phyloP scores from a whole-genome alignment of 148 eudicot genomes.

The Cornus suecica region DNA sequence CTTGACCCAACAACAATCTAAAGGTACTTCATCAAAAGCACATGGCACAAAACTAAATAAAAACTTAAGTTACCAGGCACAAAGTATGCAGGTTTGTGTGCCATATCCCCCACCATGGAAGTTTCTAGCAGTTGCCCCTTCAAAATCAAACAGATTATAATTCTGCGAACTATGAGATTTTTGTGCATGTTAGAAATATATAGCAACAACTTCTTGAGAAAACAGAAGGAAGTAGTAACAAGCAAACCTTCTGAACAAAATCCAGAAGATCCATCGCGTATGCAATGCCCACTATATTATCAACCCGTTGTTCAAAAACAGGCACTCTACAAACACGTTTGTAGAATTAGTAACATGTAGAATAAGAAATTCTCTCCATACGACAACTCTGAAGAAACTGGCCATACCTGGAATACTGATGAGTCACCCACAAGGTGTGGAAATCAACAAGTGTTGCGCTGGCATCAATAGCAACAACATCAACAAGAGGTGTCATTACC shows the following conservation, averaged over 20 bases:
- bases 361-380: neutral
- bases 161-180: conserved; percentile 55
- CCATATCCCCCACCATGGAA: conserved; percentile 81
- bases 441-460: conserved; percentile 92
- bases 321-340: conserved; percentile 62
- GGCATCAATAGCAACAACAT: conserved; percentile 96
- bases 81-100: conserved; percentile 97
- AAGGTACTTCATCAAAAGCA: conserved; percentile 17
- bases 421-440: conserved; percentile 83
- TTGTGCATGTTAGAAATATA: conserved; percentile 23
- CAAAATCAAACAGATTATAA: conserved; percentile 54
- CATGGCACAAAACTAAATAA: neutral
- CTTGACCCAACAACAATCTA: neutral
- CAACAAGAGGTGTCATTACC: conserved; percentile 99
- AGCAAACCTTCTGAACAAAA: conserved; percentile 75
- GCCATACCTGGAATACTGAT: conserved; percentile 89
- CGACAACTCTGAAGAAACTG: neutral
- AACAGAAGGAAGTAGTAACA: conserved; percentile 10
- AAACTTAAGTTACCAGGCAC: conserved; percentile 71
- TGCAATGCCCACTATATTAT: conserved; percentile 94
- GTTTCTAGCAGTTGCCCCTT: conserved; percentile 92
- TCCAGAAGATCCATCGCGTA: conserved; percentile 99
- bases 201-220: conserved; percentile 11
- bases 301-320: conserved; percentile 93
- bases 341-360: neutral